Evolutionary conservation across 2,329 filamentous ascomycete species (phyloP), one percentile per base, ranked within the genome.

Genomic region (Dendryphion nanum): DNA sequence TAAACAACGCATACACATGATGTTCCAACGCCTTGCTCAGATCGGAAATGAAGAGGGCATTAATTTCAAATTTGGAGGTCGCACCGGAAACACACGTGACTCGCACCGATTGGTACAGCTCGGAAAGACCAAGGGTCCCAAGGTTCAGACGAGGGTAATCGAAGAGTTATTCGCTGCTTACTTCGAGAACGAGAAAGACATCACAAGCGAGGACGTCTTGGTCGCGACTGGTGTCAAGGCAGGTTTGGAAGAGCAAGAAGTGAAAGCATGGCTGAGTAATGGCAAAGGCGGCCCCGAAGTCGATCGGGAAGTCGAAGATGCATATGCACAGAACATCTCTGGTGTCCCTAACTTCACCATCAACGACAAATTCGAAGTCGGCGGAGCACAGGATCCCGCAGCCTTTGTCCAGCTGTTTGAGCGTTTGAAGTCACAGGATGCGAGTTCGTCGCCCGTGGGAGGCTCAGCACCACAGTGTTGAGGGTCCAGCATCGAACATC

Each of bases 331-430:
- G 53, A 71, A 72, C 38, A 74, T 90, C 26, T 74, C 67, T 37
- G 85, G 85, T 1, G 87, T 93, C 44, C 86, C 87, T 5, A 79
- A 86, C 60, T 90, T 88, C 59, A 80, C 80, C 10, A 77, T 93
- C 45, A 83, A 90, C 54, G 82, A 73, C 2, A 72, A 70, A 49
- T 83, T 81, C 62, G 77, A 82, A 49, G 63, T 91, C 19, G 76
- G 81, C 18, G 87, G 86, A 1, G 86, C 86, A 1, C 82, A 89
- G 66, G 85, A 89, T 42, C 74, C 82, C 2, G 70, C 73, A 31
- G 76, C 75, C 2, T 90, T 90, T 55, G 62, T 86, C 44, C 72
- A 80, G 51, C 67, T 83, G 33, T 85, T 91, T 60, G 70, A 80
- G 45, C 71, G 74, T 53, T 73, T 85, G 38, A 79, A 79, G 67